These are phyloP conservation scores for Medicago arabica DNA, from an alignment of 306 rosid species.

Conservation along the genomic window DNA sequence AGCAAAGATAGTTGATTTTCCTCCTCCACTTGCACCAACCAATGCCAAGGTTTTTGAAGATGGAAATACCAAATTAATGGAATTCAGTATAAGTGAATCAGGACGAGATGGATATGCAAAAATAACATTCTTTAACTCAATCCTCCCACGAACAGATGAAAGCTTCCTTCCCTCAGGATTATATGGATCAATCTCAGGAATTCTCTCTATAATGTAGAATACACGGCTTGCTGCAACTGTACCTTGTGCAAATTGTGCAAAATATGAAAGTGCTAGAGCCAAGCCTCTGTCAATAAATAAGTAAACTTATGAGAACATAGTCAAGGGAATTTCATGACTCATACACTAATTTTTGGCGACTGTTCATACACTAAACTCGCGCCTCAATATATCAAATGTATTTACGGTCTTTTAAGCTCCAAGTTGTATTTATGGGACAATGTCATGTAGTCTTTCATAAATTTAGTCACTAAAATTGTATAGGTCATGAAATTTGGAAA, in stretches of 20 bases:
- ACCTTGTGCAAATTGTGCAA: slow-evolving; percentile 89
- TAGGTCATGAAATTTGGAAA: too few species aligned
- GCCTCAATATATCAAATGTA: too few species aligned
- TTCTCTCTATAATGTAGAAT: slow-evolving; percentile 73
- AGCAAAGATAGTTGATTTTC: slow-evolving; percentile 88
- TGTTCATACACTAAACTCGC: too few species aligned
- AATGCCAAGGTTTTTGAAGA: slow-evolving; percentile 75
- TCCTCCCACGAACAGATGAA: slow-evolving; percentile 61
- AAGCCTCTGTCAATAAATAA: slow-evolving; percentile 62
- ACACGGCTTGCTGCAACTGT: slow-evolving; percentile 88
- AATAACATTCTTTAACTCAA: slow-evolving; percentile 70
- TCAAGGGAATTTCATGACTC: not conserved
- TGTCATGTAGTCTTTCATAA: too few species aligned
- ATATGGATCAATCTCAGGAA: slow-evolving; percentile 86
- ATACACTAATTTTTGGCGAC: too few species aligned
- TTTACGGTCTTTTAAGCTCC: too few species aligned
- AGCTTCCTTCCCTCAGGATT: slow-evolving; percentile 65
- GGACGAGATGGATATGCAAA: slow-evolving; percentile 88
- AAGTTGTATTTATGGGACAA: too few species aligned
- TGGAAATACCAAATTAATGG: slow-evolving; percentile 70
- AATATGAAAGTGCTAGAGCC: slow-evolving; percentile 85
- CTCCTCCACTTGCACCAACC: slow-evolving; percentile 96
- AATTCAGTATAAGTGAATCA: slow-evolving; percentile 57
- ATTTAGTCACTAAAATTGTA: too few species aligned
- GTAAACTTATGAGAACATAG: not conserved